A percentile compares a stretch with the other conserved stretches of the same genome.
These are phyloP conservation scores for Diatrype stigma DNA, from an alignment of 2,329 filamentous ascomycete species.

Conservation along the genomic window DNA sequence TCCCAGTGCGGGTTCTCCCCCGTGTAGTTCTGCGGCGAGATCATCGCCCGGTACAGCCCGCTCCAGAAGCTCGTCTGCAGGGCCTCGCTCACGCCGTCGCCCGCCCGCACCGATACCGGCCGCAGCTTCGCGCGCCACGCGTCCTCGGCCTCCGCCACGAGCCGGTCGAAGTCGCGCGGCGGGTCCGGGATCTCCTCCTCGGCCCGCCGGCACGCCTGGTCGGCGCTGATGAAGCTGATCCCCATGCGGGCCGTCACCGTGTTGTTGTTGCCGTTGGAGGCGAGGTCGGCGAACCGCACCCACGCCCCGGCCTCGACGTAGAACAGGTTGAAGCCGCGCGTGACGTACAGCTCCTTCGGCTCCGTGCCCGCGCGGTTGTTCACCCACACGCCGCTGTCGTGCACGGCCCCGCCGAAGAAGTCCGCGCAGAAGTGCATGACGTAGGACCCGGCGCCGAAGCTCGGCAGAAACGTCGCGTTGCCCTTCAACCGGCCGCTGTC, in stretches of 20 bases:
- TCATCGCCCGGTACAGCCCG: slow-evolving; percentile 56
- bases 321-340: slow-evolving; percentile 39
- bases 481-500: slow-evolving; percentile 51
- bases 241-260: slow-evolving; percentile 57
- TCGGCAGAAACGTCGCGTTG: slow-evolving; percentile 55
- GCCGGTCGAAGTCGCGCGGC: slow-evolving; percentile 49
- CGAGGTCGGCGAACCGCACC: slow-evolving; percentile 45
- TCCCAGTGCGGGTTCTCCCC: slow-evolving; percentile 61
- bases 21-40: slow-evolving; percentile 63
- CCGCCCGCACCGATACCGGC: slow-evolving; percentile 46
- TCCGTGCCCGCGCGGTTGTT: slow-evolving; percentile 35
- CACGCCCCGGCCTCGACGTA: slow-evolving; percentile 48
- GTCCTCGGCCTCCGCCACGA: slow-evolving; percentile 44
- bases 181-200: slow-evolving; percentile 58
- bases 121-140: slow-evolving; percentile 56
- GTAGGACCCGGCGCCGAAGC: slow-evolving; percentile 58
- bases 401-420: slow-evolving; percentile 41
- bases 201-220: slow-evolving; percentile 59
- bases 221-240: slow-evolving; percentile 58
- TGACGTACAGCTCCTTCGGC: slow-evolving; percentile 33
- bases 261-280: slow-evolving; percentile 24
- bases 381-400: slow-evolving; percentile 34
- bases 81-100: slow-evolving; percentile 42
- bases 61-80: slow-evolving; percentile 59
- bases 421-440: slow-evolving; percentile 57